Evolutionary conservation across 2,329 filamentous ascomycete genomes (phyloP).

Genomic region (Gnomoniopsis sp.): DNA sequence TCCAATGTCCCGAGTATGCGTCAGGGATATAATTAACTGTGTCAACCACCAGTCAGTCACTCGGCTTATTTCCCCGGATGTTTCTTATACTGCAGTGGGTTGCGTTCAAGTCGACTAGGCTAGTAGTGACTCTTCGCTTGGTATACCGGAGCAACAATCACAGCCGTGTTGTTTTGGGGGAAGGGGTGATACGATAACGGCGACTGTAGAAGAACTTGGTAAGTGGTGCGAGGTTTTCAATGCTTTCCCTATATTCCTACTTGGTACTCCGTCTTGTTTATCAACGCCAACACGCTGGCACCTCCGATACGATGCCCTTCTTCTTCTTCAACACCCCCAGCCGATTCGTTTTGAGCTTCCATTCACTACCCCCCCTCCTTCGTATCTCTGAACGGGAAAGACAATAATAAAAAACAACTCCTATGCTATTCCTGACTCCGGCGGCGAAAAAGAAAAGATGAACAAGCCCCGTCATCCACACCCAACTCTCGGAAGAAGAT

Average conservation of each 20-base stretch:
- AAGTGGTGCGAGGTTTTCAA: slow-evolving; percentile 2
- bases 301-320: background rate
- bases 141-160: no score
- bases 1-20: background rate
- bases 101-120: background rate
- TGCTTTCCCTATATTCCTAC: slow-evolving; percentile 18
- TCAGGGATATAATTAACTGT: background rate
- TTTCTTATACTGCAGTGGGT: background rate
- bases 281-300: background rate
- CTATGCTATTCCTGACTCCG: slow-evolving; percentile 19
- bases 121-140: background rate
- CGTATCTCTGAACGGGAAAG: slow-evolving; percentile 11
- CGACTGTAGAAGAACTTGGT: background rate
- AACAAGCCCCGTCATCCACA: background rate
- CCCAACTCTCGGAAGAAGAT: slow-evolving; percentile 2
- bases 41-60: background rate
- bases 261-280: slow-evolving; percentile 11
- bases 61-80: background rate
- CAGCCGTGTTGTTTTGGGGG: background rate
- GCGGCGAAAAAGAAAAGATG: slow-evolving; percentile 9
- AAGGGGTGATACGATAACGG: background rate
- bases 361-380: background rate
- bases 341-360: background rate
- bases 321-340: background rate
- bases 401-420: slow-evolving; percentile 16